Base-by-base conservation (phyloP, 164 flowering plant species). In the Tetracentron sinense region DNA sequence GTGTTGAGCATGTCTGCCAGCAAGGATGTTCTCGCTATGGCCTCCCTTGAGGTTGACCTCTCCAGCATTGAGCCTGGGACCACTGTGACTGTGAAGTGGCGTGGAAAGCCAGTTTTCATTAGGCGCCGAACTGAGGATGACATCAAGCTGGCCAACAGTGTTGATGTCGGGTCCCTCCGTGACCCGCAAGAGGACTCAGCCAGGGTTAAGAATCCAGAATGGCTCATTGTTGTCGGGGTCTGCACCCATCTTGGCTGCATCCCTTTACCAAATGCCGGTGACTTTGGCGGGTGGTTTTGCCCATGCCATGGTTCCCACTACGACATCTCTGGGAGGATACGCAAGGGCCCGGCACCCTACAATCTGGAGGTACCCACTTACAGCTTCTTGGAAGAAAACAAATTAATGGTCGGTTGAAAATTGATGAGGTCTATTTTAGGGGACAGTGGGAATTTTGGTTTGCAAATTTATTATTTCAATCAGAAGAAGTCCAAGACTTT, bases 281-380 rank as follows among this genome's bases (percentile, higher is more conserved):
- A 80, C 30, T 80, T 62, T 69, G 84, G 81, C 35, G 84, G 81
- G 15, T 81, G 82, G 82, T 81, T 81, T 65, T 81, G 84, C 67
- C 84, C 84, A 1, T 80, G 84, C 77, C 84, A 80, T 67, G 84
- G 84, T 15, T 80, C 84, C 22, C 81, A 80, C 54, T 80, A 80
- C 54, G 84, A 80, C 49, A 66, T 78, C 25, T 80, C 84, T 38
- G 81, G 84, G 58, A 72, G 84, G 60, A 76, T 81, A 22, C 75
- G 82, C 26, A 81, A 79, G 66, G 85, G 85, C 1, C 85, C 85
- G 10, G 85, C 85, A 8, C 85, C 85, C 2, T 81, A 60, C 63
- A 81, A 81, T 58, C 61, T 81, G 31, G 82, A 79, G 74, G 85
- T 81, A 22, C 85, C 85, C 27, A 79, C 84, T 56, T 81, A 78